Evolutionary conservation across 1,284 basidiomycete genomes (phyloP), one percentile per base, ranked within the genome.

Genomic region (Sanghuangporus sanghuang): DNA sequence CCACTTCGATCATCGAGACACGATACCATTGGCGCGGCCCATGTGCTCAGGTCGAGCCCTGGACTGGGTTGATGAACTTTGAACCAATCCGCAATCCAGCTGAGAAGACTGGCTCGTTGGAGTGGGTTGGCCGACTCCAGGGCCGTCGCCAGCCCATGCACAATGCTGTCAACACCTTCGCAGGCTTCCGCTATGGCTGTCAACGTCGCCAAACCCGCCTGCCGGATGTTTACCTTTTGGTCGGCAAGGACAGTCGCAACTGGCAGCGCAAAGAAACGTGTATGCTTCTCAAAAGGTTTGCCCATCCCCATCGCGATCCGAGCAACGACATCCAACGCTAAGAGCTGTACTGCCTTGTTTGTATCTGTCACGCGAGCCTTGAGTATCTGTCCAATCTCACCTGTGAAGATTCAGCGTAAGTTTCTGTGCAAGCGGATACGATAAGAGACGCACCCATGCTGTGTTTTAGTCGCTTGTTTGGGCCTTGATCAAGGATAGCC

Each of bases 241-340:
- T 99, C 97, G 6, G 96, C 86, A 6, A 98, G 83, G 5, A 96
- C 93, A 27, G 89, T 89, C 1, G 89, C 86, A 8, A 98, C 83
- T 0, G 96, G 86, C 0, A 87, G 76, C 9, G 87, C 85, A 68
- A 96, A 91, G 55, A 93, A 79, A 32, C 89, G 87, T 3, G 85
- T 84, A 69, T 96, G 85, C 72, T 93, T 96, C 69, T 99, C 96
- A 72, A 99, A 99, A 0, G 92, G 86, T 71, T 90, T 94, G 57
- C 95, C 95, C 94, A 99, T 98, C 1, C 93, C 96, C 0, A 82
- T 86, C 1, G 97, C 95, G 66, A 99, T 89, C 55, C 93, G 90
- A 48, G 89, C 82, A 59, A 98, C 87, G 64, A 97, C 90, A 71
- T 97, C 95, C 21, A 99, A 82, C 18, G 96, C 93, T 52, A 98